Evolutionary conservation across 2,329 filamentous ascomycete species (phyloP), one percentile per base, ranked within the genome.

Genomic region (Fusarium pseudocircinatum): DNA sequence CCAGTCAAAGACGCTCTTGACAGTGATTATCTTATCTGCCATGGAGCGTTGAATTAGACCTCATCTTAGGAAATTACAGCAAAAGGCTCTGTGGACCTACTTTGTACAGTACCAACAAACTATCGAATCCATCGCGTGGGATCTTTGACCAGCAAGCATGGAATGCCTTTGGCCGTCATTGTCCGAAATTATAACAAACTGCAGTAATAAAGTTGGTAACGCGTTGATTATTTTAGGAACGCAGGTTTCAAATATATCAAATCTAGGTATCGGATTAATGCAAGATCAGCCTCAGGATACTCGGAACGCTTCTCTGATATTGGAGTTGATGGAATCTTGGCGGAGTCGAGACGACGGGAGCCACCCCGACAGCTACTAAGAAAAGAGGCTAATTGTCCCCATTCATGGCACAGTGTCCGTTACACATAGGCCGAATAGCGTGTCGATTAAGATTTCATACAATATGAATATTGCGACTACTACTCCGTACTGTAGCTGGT

Each of bases 21-120:
- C 39, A 61, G 56, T 49, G 42, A n/a, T 44, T 65, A 58, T 64
- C 58, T 69, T 64, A 62, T 67, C 60, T 70, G 39, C 40, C 65
- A 60, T 68, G 64, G 58, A 65, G 67, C 50, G 52, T 75, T 66
- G 68, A 73, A 77, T 77, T 78, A 60, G 64, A 67, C 47, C 72
- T 78, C 76, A 78, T 78, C 76, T 78, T 76, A 77, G 72, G 76
- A 78, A 78, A 78, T 78, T 78, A 57, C 74, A 56, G 50, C 62
- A 58, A 50, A n/a, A 70, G 24, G 57, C 44, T 72, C 54, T 67
- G 60, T 77, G 76, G 77, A 73, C 58, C 70, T 71, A 26, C n/a
- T 14, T 28, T 43, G 72, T 67, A 50, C 49, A 37, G 32, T 39
- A 54, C 47, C 53, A 53, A 69, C 59, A 67, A 49, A 69, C 60